A percentile compares a stretch with the other conserved stretches of the same genome.
These are phyloP conservation scores for Kodamaea laetipori DNA, from an alignment of 805 yeast species.

Conservation along the genomic window DNA sequence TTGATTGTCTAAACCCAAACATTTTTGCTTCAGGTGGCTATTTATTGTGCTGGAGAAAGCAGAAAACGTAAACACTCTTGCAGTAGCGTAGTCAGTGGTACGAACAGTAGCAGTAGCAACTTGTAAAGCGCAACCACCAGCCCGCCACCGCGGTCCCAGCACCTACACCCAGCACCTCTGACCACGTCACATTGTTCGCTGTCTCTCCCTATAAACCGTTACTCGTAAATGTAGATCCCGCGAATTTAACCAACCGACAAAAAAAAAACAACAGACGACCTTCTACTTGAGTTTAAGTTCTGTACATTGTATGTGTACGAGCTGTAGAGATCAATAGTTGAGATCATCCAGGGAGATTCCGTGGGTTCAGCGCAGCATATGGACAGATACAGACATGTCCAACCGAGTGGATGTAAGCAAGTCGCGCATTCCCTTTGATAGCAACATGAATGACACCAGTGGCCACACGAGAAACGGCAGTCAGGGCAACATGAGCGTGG, in stretches of 20 bases:
- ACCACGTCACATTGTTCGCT: neutral
- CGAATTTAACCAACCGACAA: constrained; percentile 4
- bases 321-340: constrained; percentile 2
- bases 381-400: constrained; percentile 1
- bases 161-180: no score
- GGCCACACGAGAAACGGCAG: neutral
- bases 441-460: constrained; percentile 1
- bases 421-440: neutral
- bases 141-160: no score
- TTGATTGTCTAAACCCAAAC: constrained; percentile 3
- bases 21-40: constrained; percentile 4
- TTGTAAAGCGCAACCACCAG: no score
- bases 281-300: neutral
- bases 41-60: neutral
- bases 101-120: no score
- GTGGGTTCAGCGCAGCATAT: constrained; percentile 1
- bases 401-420: neutral
- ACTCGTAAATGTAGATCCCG: constrained; percentile 6
- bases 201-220: neutral
- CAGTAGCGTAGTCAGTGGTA: no score
- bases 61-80: neutral
- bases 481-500: neutral
- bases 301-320: constrained; percentile 1
- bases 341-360: neutral
- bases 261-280: constrained; percentile 2